Conservation (phyloP, 2,329 filamentous ascomycete species). For the Chaetothyriales sp. region DNA sequence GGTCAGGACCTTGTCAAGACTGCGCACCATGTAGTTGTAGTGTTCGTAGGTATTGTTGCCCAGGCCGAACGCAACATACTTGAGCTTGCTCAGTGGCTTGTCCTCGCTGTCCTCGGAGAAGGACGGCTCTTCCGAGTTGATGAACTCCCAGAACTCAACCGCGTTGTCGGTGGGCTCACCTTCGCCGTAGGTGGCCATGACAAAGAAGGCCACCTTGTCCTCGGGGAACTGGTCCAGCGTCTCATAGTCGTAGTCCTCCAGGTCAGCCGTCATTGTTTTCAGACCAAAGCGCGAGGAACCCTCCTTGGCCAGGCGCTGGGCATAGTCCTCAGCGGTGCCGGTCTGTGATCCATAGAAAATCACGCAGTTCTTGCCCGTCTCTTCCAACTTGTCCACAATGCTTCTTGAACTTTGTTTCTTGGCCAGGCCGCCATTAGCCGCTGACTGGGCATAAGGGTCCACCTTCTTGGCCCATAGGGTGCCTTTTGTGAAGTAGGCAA, state of each 20-base stretch:
- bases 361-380: conserved; percentile 90
- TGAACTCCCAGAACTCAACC: conserved; percentile 96
- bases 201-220: conserved; percentile 88
- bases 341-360: conserved; percentile 98
- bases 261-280: conserved; percentile 94
- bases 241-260: conserved; percentile 96
- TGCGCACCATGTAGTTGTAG: conserved; percentile 97
- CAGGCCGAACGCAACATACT: conserved; percentile 88
- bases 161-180: conserved; percentile 98
- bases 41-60: conserved; percentile 99
- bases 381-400: conserved; percentile 90
- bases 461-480: conserved; percentile 80
- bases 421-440: conserved; percentile 51
- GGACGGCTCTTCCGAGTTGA: conserved; percentile 62
- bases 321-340: conserved; percentile 95
- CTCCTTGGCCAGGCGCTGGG: conserved; percentile 88
- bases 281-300: conserved; percentile 90
- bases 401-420: conserved; percentile 67
- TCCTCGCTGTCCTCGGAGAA: conserved; percentile 52
- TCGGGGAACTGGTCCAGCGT: conserved; percentile 76
- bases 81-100: conserved; percentile 63
- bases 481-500: conserved; percentile 96
- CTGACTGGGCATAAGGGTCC: conserved; percentile 70
- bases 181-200: conserved; percentile 93
- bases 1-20: conserved; percentile 64